Base-by-base conservation (phyloP, 768 basidiomycete species). In the Coprinopsis strossmayeri region DNA sequence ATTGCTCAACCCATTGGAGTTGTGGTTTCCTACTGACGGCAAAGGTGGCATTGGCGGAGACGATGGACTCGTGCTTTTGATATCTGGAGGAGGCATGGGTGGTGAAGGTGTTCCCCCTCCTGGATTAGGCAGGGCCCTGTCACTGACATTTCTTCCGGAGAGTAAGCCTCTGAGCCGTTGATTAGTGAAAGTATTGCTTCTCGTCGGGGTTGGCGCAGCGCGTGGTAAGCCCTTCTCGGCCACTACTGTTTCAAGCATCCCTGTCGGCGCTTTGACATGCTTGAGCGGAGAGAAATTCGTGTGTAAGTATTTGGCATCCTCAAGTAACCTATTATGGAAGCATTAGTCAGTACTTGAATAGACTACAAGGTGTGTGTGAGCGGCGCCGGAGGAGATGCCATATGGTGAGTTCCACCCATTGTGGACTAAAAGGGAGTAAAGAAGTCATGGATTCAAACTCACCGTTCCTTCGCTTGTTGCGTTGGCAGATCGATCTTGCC, bases 401-500 rank as follows among this genome's bases (percentile, higher is more conserved):
- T 23, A 30, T 27, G 46, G n/a, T 23, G 28, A 45, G 4, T 15
- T 40, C 24, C 45, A 46, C 30, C 34, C 11, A 3, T 30, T 27
- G 12, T 32, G n/a, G n/a, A 12, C 26, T 17, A 24, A 15, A 34
- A 21, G 28, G 17, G 15, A 32, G 9, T 11, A 11, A 37, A 34
- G 23, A 46, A 23, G 26, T 32, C 30, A 15, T 7, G 40, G n/a
- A 17, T 12, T 35, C 20, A 38, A 5, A 68, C 78, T 52, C 56
- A 91, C 91, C 91, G 81, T 49, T 81, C 78, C 69, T 95, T 96
- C 20, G 90, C 92, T 52, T 85, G 88, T 51, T 81, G 79, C 58
- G 77, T 80, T 46, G 84, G 90, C 25, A 97, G 70, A 55, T 93
- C 89, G 48, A 96, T 81, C 60, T 76, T 81, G 45, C 73, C 72